Base-by-base conservation (phyloP, 768 basidiomycete species). In the Melanogaster broomeanus region DNA sequence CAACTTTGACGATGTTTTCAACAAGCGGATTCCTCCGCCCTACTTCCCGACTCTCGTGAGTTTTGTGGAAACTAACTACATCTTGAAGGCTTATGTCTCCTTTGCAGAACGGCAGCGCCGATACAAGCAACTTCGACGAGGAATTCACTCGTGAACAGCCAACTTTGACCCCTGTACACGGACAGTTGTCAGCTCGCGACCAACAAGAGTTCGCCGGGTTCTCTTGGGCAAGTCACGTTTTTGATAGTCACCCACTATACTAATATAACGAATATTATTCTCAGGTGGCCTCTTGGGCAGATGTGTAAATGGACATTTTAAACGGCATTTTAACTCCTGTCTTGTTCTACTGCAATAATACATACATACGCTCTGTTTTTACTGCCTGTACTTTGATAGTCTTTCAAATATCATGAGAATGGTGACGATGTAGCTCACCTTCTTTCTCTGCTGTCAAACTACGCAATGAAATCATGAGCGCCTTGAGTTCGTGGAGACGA, bases 121-220 rank as follows among this genome's bases (percentile, higher is more conserved):
- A 92, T 73, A 91, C 89, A 42, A 90, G 86, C 67, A 93, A 97
- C 73, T 98, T 97, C 73, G 93, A 97, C 71, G 87, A 93, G 66
- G 97, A 98, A 68, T 98, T 99, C 69, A 99, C 97, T 33, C 81
- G 82, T 48, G 97, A 99, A 67, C 91, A 97, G 68, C 97, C 97
- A 13, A 98, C 95, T 2, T 74, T 99, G 60, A 99, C 97, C 3
- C 97, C 97, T 15, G 97, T 99, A 34, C 95, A 98, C 62, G 92
- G 91, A 15, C 93, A 96, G 57, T 70, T 99, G 53, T 92, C 92
- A 18, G 64, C 88, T 24, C 86, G 86, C 43, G 93, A 98, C 64
- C 97, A 99, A 72, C 81, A 85, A 48, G 96, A 98, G 70, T 99
- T 99, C 75, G 87, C 91, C 59, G 94, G 94, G 16, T 98, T 98